phyloP scores from a whole-genome alignment of 371 early-diverging fungal species.

The Coemansia sp. region DNA sequence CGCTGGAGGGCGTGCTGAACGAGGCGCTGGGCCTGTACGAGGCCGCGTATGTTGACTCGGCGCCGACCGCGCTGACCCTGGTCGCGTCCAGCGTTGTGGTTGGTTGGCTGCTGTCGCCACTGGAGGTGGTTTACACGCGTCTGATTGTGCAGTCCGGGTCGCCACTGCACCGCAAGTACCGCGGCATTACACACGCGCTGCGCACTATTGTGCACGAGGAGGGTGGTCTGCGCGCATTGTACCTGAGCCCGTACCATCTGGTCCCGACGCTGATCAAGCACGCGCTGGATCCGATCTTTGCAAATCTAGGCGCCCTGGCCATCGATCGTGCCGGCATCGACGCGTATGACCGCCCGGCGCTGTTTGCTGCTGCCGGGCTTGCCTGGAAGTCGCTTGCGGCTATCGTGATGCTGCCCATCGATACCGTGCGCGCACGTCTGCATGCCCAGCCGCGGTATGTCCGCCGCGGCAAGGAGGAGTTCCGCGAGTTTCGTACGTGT shows the following conservation, averaged over 20 bases:
- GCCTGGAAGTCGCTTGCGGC: conserved; percentile 63
- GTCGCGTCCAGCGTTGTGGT: conserved; percentile 66
- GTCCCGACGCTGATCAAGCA: conserved; percentile 78
- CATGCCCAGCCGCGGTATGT: conserved; percentile 66
- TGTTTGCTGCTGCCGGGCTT: conserved; percentile 60
- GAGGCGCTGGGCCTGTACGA: conserved; percentile 77
- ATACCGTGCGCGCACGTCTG: conserved; percentile 81
- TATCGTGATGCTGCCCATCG: conserved; percentile 77
- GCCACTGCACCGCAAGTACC: conserved; percentile 70
- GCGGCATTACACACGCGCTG: conserved; percentile 67
- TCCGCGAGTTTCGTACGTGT: conserved; percentile 62
- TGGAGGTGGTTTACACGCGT: conserved; percentile 75
- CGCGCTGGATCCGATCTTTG: conserved; percentile 68
- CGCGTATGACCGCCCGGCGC: conserved; percentile 64
- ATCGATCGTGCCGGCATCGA: conserved; percentile 70
- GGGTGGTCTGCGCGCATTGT: conserved; percentile 71
- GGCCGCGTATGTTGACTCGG: conserved; percentile 54
- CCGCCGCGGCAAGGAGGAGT: conserved; percentile 8
- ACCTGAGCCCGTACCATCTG: conserved; percentile 62
- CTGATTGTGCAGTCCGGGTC: conserved; percentile 71
- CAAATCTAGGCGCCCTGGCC: conserved; percentile 65
- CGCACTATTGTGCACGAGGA: conserved; percentile 73
- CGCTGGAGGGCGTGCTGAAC: conserved; percentile 69
- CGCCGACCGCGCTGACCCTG: conserved; percentile 59
- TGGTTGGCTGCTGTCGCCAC: conserved; percentile 71